Evolutionary conservation across 805 yeast genomes (phyloP), one percentile per base, ranked within the genome.

Genomic region (Priceomyces fermenticarens): DNA sequence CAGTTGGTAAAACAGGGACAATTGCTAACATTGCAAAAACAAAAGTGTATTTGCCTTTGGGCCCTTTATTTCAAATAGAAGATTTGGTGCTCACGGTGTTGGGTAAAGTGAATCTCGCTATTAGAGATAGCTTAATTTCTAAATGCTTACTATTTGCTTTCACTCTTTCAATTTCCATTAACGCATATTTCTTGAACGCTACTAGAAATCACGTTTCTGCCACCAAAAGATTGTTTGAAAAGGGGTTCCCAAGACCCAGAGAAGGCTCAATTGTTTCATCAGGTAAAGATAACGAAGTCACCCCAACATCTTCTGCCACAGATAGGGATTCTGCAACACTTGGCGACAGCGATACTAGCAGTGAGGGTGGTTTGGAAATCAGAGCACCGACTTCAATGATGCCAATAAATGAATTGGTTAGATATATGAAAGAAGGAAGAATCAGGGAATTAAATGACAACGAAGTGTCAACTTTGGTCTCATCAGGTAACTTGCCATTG

Each of bases 161-260:
- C 45, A 81, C 85, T 17, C 67, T 87, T 48, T 85, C 95, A 49
- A 77, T 88, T 41, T 81, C 85, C 4, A 81, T 87, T 48, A 93
- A 93, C 60, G 80, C 85, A 38, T 91, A 90, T 62, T 73, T 93
- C 50, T 75, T 91, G 60, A 88, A 88, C 54, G 93, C 88, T 42
- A 85, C 96, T n/a, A 77, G 86, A 60, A 72, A 75, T 40, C 86
- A 84, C 51, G 70, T 78, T 7, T 62, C 68, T 42, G 63, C 77
- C 40, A 58, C 69, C 28, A 60, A 63, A 41, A 60, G 60, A 38
- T 64, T 68, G 64, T 60, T 70, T 38, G 69, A 63, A 44, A 47
- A 73, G 34, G 71, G 64, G 47, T 55, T 66, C 13, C 48, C 68
- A 4, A 58, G 62, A 41, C 65, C 71, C 14, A 52, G 51, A 35